These are phyloP conservation scores for Nothomitra cinnamomea DNA, from an alignment of 2,329 filamentous ascomycete species.

Conservation along the genomic window DNA sequence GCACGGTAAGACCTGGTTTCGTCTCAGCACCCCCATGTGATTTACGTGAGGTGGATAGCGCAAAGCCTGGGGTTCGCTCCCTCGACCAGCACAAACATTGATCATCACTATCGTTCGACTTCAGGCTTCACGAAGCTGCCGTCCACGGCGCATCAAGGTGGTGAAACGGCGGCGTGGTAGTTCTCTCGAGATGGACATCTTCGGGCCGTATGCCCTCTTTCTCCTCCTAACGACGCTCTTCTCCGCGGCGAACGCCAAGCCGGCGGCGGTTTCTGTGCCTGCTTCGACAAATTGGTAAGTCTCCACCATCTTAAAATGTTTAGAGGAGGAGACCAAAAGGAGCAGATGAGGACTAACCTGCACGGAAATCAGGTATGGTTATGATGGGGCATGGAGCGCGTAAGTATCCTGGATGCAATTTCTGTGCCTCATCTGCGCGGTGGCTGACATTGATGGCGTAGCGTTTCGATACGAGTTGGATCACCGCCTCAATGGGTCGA, in stretches of 20 bases:
- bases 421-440: not conserved
- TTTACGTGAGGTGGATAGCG: too few species aligned
- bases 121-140: not conserved
- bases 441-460: not conserved
- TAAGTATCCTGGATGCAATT: not conserved
- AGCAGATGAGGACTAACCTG: not conserved
- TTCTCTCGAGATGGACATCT: not conserved
- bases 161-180: not conserved
- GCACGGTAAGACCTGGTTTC: too few species aligned
- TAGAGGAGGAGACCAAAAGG: not conserved
- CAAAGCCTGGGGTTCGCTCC: too few species aligned
- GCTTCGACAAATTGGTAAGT: conserved; percentile 5
- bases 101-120: not conserved
- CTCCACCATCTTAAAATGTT: not conserved
- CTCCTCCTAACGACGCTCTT: not conserved
- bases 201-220: not conserved
- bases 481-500: conserved; percentile 11
- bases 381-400: conserved; percentile 10
- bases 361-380: conserved; percentile 3
- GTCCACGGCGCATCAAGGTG: not conserved
- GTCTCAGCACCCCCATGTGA: too few species aligned
- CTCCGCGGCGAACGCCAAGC: not conserved
- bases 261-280: conserved; percentile 6
- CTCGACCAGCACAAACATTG: not conserved
- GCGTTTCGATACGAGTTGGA: conserved; percentile 9